Evolutionary conservation across 2,329 filamentous ascomycete species (phyloP).

Genomic region (Arthrobotrys entomopaga): DNA sequence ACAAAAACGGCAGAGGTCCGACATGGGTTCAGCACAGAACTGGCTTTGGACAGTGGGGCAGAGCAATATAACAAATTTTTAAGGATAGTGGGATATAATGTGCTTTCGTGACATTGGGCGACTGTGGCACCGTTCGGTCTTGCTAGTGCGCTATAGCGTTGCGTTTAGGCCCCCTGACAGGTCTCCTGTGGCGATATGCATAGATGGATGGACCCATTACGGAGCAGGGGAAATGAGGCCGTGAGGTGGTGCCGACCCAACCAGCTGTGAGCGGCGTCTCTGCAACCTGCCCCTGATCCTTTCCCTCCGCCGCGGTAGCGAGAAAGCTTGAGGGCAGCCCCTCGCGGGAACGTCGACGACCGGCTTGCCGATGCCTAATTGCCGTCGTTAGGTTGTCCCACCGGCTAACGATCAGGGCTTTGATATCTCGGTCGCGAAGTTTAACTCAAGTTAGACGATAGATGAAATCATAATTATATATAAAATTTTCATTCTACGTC

Average conservation of each 20-base stretch:
- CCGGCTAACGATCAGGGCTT: background rate
- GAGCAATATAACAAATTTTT: slow-evolving; percentile 5
- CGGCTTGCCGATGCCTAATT: slow-evolving; percentile 32
- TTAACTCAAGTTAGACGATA: no score
- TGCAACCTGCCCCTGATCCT: slow-evolving; percentile 43
- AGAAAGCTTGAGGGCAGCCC: slow-evolving; percentile 15
- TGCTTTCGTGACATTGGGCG: no score
- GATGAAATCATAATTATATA: no score
- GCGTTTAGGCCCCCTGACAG: slow-evolving; percentile 37
- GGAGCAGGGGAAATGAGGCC: slow-evolving; percentile 38
- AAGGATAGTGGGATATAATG: no score
- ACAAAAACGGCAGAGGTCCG: slow-evolving; percentile 23
- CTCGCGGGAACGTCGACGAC: slow-evolving; percentile 25
- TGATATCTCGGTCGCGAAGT: background rate
- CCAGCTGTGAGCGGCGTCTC: background rate
- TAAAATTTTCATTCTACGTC: no score
- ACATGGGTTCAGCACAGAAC: slow-evolving; percentile 1
- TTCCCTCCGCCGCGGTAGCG: slow-evolving; percentile 25
- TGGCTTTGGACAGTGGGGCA: slow-evolving; percentile 23
- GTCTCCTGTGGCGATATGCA: slow-evolving; percentile 37
- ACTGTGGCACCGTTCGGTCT: slow-evolving; percentile 32
- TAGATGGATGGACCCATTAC: slow-evolving; percentile 34
- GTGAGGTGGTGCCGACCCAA: background rate
- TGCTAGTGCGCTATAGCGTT: slow-evolving; percentile 27
- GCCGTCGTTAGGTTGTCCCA: background rate